phyloP scores from a whole-genome alignment of 2,329 filamentous ascomycete genomes.

The Colletotrichum sp. region DNA sequence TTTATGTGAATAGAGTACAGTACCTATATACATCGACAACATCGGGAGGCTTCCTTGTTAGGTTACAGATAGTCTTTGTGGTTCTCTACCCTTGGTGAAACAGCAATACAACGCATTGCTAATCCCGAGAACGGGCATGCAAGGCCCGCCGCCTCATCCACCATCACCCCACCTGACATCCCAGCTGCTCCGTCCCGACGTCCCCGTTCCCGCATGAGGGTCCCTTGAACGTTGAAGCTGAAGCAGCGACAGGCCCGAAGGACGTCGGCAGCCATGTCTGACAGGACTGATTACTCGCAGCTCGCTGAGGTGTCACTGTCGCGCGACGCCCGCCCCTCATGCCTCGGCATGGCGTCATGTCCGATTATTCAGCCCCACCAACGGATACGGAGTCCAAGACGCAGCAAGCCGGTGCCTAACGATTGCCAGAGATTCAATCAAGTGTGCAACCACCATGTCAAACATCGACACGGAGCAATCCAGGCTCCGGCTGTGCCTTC shows the following conservation, averaged over 20 bases:
- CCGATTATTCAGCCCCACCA: background rate
- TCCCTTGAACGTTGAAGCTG: background rate
- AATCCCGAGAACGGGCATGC: background rate
- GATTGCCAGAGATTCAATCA: background rate
- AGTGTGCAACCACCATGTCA: background rate
- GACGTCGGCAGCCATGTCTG: background rate
- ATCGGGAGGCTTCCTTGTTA: background rate
- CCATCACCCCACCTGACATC: background rate
- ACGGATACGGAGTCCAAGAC: background rate
- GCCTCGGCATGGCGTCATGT: constrained; percentile 19
- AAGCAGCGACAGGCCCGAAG: background rate
- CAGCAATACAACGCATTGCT: background rate
- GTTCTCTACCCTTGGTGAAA: background rate
- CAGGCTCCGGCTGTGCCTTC: background rate
- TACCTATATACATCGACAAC: background rate
- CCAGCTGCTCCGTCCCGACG: background rate
- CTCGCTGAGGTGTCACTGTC: background rate
- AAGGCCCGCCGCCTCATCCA: background rate
- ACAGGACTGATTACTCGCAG: background rate
- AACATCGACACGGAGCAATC: background rate
- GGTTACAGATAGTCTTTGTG: background rate
- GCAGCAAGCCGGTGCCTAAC: background rate
- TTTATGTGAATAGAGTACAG: background rate
- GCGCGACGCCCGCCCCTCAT: background rate
- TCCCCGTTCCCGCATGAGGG: background rate